Evolutionary conservation across 441 rosid species (phyloP).

Genomic region (Viola pubescens): DNA sequence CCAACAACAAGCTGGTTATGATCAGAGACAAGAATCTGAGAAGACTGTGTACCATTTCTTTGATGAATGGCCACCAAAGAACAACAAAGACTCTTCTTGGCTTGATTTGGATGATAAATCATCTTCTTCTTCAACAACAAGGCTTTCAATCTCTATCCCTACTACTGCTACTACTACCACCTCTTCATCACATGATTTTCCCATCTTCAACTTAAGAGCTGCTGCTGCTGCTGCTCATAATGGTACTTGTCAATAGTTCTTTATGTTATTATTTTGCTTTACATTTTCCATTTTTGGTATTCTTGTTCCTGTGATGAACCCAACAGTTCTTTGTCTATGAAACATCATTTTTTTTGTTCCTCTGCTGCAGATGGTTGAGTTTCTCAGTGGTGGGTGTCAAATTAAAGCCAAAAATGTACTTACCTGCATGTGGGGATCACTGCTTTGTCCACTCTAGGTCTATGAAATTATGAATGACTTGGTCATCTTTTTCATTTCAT

Average conservation of each 20-base stretch:
- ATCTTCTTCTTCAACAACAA: slow-evolving; percentile 41
- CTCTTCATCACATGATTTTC: slow-evolving; percentile 45
- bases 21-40: slow-evolving; percentile 42
- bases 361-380: slow-evolving; percentile 39
- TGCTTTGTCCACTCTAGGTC: not conserved
- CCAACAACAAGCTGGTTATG: slow-evolving; percentile 15
- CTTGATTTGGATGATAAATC: slow-evolving; percentile 58
- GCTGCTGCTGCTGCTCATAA: slow-evolving; percentile 22
- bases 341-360: not conserved
- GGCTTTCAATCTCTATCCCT: slow-evolving; percentile 70
- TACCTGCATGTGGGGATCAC: slow-evolving; percentile 14
- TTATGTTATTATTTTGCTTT: not conserved
- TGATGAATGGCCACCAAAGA: slow-evolving; percentile 80
- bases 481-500: not conserved
- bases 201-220: slow-evolving; percentile 40
- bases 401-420: slow-evolving; percentile 23
- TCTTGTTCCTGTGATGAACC: not conserved
- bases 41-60: slow-evolving; percentile 75
- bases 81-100: slow-evolving; percentile 42
- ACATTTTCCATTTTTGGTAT: not conserved
- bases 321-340: not conserved
- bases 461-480: too few relatives aligned
- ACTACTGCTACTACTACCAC: too few relatives aligned
- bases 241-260: slow-evolving; percentile 20
- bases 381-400: slow-evolving; percentile 17